phyloP scores from a whole-genome alignment of 176 grass and related monocot species.

The Oryza longistaminata region DNA sequence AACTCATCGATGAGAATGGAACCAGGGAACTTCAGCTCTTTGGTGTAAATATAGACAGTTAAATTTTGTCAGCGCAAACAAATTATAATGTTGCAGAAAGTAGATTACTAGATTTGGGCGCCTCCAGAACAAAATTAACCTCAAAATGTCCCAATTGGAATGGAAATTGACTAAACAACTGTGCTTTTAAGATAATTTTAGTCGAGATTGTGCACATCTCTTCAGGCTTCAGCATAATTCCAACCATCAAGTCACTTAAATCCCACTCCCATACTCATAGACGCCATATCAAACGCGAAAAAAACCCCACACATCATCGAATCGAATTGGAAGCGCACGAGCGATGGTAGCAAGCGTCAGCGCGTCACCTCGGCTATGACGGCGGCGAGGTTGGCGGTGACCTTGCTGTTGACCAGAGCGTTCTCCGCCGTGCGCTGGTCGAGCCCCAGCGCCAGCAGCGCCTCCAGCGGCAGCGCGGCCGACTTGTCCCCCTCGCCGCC shows the following conservation, averaged over 20 bases:
- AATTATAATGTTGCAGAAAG: neutral
- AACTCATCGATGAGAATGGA: neutral
- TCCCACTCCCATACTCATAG: neutral
- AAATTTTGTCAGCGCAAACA: neutral
- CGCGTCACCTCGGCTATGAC: constrained; percentile 65
- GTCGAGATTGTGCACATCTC: neutral
- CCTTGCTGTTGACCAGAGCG: constrained; percentile 78
- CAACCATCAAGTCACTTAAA: neutral
- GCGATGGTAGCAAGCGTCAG: neutral
- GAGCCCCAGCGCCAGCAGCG: constrained; percentile 78
- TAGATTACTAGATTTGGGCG: neutral
- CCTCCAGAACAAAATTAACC: neutral
- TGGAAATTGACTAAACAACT: neutral
- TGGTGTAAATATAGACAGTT: neutral
- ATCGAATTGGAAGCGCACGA: neutral
- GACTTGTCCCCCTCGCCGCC: constrained; percentile 28
- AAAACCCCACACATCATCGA: neutral
- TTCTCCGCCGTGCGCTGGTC: constrained; percentile 87
- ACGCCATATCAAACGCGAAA: neutral
- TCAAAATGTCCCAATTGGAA: neutral
- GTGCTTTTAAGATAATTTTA: neutral
- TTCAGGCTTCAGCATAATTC: neutral
- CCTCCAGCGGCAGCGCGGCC: constrained; percentile 34
- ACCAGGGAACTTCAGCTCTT: too few relatives aligned
- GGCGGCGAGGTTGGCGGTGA: constrained; percentile 72